phyloP scores from a whole-genome alignment of 257 asterid genomes.

The Primulina eburnea region DNA sequence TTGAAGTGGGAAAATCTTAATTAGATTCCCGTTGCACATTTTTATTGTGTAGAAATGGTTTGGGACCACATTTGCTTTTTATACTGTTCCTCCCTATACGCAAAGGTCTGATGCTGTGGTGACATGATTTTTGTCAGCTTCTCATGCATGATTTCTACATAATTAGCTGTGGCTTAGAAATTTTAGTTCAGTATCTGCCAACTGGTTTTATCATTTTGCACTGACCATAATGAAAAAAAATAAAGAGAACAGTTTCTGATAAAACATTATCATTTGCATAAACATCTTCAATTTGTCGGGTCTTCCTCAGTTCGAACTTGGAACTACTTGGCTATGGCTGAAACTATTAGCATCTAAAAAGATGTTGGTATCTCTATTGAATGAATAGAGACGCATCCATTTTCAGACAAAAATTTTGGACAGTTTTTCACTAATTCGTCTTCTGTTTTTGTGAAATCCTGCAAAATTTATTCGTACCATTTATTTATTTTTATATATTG shows the following conservation, averaged over 20 bases:
- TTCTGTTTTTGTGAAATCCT: no score
- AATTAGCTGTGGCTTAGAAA: slow-evolving; percentile 1
- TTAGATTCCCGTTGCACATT: neutral
- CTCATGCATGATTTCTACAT: neutral
- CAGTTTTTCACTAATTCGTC: neutral
- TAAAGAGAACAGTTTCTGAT: neutral
- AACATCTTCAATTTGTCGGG: neutral
- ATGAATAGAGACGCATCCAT: neutral
- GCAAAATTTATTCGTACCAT: neutral
- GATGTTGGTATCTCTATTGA: neutral
- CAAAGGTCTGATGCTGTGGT: slow-evolving; percentile 16
- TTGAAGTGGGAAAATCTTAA: slow-evolving; percentile 8
- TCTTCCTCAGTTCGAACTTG: neutral
- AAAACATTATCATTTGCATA: neutral
- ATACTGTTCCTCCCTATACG: slow-evolving; percentile 4
- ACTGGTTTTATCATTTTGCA: slow-evolving; percentile 3
- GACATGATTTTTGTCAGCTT: slow-evolving; percentile 2
- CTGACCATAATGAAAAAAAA: neutral
- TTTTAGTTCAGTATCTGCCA: slow-evolving; percentile 4
- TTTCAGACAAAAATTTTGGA: neutral
- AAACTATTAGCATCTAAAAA: neutral
- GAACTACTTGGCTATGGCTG: neutral
- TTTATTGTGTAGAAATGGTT: slow-evolving; percentile 4
- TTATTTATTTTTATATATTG: no score
- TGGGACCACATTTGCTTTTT: slow-evolving; percentile 6